Evolutionary conservation across 805 yeast species (phyloP).

Genomic region (Ogataea sp.): DNA sequence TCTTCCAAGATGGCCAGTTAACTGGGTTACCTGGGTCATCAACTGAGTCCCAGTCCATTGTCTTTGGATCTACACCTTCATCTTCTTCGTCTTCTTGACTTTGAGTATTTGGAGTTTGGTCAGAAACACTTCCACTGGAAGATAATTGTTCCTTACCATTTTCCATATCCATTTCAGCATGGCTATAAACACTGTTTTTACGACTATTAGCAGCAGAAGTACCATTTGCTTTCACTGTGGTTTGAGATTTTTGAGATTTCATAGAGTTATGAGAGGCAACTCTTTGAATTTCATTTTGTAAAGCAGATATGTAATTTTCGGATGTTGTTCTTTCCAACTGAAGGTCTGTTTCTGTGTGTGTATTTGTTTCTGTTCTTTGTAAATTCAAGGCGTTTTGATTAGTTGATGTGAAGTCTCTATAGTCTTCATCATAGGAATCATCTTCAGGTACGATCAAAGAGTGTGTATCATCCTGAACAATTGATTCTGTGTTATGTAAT

Average conservation of each 20-base stretch:
- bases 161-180: too few relatives aligned
- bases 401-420: not conserved
- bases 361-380: not conserved
- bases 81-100: constrained; percentile 19
- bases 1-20: constrained; percentile 59
- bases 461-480: too few relatives aligned
- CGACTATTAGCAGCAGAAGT: not conserved
- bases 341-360: not conserved
- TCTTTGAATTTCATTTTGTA: constrained; percentile 14
- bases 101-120: constrained; percentile 6
- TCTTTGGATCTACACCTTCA: constrained; percentile 28
- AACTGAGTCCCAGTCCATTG: constrained; percentile 53
- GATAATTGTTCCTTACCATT: too few relatives aligned
- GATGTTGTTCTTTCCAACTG: constrained; percentile 3
- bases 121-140: not conserved
- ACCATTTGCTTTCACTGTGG: not conserved
- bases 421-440: not conserved
- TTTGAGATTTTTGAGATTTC: constrained; percentile 4
- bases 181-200: not conserved
- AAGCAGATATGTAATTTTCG: constrained; percentile 15
- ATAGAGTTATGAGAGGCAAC: constrained; percentile 13
- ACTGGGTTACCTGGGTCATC: constrained; percentile 57
- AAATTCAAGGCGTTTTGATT: not conserved
- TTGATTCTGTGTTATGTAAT: not conserved
- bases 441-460: not conserved